Base-by-base conservation (phyloP, 768 basidiomycete genomes). In the Jaapia argillacea region DNA sequence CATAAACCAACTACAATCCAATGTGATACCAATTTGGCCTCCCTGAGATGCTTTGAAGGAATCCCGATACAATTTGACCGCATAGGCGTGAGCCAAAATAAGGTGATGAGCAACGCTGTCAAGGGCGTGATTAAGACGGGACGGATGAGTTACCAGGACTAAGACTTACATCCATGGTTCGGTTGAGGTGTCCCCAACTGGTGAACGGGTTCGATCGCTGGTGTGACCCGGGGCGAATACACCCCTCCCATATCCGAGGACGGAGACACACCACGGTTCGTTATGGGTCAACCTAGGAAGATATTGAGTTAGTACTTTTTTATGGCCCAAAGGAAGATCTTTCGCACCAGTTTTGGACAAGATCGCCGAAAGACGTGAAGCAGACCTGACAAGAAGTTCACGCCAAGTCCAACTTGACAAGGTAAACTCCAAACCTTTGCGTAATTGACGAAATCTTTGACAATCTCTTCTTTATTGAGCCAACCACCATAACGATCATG, bases 11-110 rank as follows among this genome's bases (percentile, higher is more conserved):
- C 84, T 80, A 7, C 82, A 79, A 51, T 85, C 85, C 36, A 86
- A 66, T 0, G 85, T 86, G 54, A 88, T 85, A n/a, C 83, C 84
- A 51, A 87, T 82, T 49, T 70, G 63, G 20, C 83, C 86, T 6
- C 71, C 65, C 56, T 85, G 82, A 1, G 48, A 58, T 3, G 68
- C 50, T 60, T 83, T 78, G 69, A 76, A 87, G 41, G 79, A 60
- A 23, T 77, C 70, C 23, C 80, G 75, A 54, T 85, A 87, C 10
- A 77, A 51, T 54, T 83, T 76, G 37, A 75, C 74, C 16, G 78
- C 79, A 47, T 71, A 55, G 0, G 82, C 85, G 50, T 87, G 86
- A 1, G 85, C 69, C 21, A 85, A 63, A 35, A 86, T 78, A 42
- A 84, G 58, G 51, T 62, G 71, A 57, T 84, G 84, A 3, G 72